Base-by-base conservation (phyloP, 257 asterid species). In the Salvia splendens region DNA sequence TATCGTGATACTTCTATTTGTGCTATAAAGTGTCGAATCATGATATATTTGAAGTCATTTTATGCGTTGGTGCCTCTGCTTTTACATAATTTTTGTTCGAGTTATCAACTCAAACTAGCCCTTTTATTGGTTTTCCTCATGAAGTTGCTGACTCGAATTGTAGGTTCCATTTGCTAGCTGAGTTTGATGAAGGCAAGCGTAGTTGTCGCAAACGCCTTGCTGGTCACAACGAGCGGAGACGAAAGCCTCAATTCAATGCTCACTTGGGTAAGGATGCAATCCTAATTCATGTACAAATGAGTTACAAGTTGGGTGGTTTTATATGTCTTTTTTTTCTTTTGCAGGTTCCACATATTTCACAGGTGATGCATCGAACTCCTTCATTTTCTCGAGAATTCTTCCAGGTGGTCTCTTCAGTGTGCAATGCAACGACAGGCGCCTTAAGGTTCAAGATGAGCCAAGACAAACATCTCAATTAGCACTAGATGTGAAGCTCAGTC, bases 151-250 rank as follows among this genome's bases (percentile, higher is more conserved):
- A 32, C 6, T 51, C 15, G 56, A 49, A 35, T 24, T 75, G 61
- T 77, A 88, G 95, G 82, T 88, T 86, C 81, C 95, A 88, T 61
- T 20, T 77, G 60, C 75, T 86, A 41, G 77, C 81, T 4, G 89
- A 84, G 80, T 88, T 88, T 53, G 93, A 88, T 64, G 87, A 83
- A 59, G 85, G 82, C 43, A 88, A 88, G 61, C 88, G 95, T 6
- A 88, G 93, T 48, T 88, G 95, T 65, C 87, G 95, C 38, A 82
- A 84, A 66, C 86, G 95, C 72, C 86, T 88, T 0, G 91, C 89
- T 11, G 91, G 91, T 59, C 95, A 88, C 75, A 88, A 88, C 20
- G 75, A 82, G 66, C 85, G 95, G 3, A 70, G 95, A 11, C 70
- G 95, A 65, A 88, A 84, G 79, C 89, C 90, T 77, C 89, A 80